These are phyloP conservation scores for Nicotiana tomentosiformis DNA, from an alignment of 257 asterid genomes.

Conservation along the genomic window DNA sequence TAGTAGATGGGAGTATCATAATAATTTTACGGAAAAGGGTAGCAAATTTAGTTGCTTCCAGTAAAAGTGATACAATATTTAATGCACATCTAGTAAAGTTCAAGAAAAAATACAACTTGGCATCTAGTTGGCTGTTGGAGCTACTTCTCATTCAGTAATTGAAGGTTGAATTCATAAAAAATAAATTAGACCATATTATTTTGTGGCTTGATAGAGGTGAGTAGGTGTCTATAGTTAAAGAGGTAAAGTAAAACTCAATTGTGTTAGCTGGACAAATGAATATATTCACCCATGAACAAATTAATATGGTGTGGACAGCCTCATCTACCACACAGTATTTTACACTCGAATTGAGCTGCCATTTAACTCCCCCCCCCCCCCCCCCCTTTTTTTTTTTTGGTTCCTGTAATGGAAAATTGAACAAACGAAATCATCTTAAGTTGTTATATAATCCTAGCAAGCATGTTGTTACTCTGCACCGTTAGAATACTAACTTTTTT, in stretches of 20 bases:
- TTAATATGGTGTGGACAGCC: not conserved
- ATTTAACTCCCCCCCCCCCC: too few relatives aligned
- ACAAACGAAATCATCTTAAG: too few relatives aligned
- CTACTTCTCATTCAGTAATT: not conserved
- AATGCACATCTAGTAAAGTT: not conserved
- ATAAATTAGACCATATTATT: too few relatives aligned
- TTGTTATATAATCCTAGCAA: too few relatives aligned
- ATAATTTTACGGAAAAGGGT: too few relatives aligned
- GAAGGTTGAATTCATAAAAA: not conserved
- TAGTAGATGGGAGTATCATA: too few relatives aligned
- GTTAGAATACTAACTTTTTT: too few relatives aligned
- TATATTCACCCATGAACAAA: too few relatives aligned
- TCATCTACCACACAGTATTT: not conserved
- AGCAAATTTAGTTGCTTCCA: too few relatives aligned
- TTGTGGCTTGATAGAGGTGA: conserved; percentile 1
- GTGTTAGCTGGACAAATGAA: not conserved
- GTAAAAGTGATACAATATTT: not conserved
- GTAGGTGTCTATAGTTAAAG: not conserved
- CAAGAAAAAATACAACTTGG: not conserved
- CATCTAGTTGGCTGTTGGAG: not conserved
- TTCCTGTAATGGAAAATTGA: too few relatives aligned
- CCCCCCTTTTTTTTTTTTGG: fast-evolving
- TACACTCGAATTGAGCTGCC: too few relatives aligned
- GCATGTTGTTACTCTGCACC: too few relatives aligned
- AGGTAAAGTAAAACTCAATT: not conserved